These are phyloP conservation scores for Colletotrichum navitas DNA, from an alignment of 2,329 filamentous ascomycete genomes.

Conservation along the genomic window DNA sequence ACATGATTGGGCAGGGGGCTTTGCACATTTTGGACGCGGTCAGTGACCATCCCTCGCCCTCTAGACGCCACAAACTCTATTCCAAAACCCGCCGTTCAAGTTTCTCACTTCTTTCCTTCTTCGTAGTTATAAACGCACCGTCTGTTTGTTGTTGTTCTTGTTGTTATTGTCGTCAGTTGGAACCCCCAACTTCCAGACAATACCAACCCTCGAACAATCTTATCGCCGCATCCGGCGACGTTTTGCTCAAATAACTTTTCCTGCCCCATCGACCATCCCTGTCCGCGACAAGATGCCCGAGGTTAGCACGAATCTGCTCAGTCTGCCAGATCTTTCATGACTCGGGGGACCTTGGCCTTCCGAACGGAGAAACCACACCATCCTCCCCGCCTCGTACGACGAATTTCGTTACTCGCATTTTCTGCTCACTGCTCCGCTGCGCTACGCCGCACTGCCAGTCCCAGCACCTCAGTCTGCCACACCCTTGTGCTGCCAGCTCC, in stretches of 20 bases:
- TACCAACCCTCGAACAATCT: not conserved
- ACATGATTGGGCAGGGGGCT: not conserved
- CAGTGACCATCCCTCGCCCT: too few relatives aligned
- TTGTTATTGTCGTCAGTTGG: not conserved
- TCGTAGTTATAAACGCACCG: not conserved
- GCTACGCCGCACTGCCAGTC: constrained; percentile 14
- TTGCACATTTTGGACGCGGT: not conserved
- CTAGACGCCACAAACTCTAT: not conserved
- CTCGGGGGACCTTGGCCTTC: constrained; percentile 33
- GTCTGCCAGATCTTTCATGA: constrained; percentile 30
- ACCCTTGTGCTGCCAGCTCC: constrained; percentile 21
- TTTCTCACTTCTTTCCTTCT: not conserved
- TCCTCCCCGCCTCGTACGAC: too few relatives aligned
- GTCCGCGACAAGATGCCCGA: constrained; percentile 21
- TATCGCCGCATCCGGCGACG: constrained; percentile 24
- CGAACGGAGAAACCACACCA: too few relatives aligned
- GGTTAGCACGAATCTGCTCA: constrained; percentile 28
- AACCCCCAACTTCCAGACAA: not conserved
- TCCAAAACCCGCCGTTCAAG: not conserved
- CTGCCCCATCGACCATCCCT: not conserved
- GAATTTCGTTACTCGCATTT: constrained; percentile 1
- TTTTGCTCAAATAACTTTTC: not conserved
- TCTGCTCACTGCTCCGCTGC: constrained; percentile 8
- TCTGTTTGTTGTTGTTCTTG: not conserved
- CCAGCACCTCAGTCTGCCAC: constrained; percentile 1